Evolutionary conservation across 495 filamentous ascomycete species (phyloP).

Genomic region (Xylaria acuta): DNA sequence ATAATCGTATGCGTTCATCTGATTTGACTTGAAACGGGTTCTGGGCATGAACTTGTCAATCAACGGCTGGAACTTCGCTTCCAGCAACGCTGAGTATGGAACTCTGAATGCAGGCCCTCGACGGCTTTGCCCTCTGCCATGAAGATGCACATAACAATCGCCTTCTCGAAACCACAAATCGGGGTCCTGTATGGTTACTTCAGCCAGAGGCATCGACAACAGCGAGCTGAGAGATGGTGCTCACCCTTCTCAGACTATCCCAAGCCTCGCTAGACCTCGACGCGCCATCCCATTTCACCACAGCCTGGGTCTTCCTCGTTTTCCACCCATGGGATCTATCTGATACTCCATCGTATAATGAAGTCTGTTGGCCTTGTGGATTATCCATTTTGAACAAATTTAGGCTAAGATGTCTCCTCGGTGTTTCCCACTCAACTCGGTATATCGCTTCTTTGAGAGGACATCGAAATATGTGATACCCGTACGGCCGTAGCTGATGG

Average conservation of each 20-base stretch:
- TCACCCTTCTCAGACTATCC: slow-evolving; percentile 61
- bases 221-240: slow-evolving; percentile 27
- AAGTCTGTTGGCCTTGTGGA: slow-evolving; percentile 14
- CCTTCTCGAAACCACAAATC: slow-evolving; percentile 69
- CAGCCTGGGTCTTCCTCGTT: slow-evolving; percentile 31
- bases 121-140: slow-evolving; percentile 63
- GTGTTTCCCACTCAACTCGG: background rate
- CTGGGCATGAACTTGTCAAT: slow-evolving; percentile 55
- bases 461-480: background rate
- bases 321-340: slow-evolving; percentile 38
- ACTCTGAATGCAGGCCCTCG: slow-evolving; percentile 67
- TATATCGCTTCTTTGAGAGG: background rate
- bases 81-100: slow-evolving; percentile 54
- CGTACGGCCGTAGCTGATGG: background rate
- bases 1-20: background rate
- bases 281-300: slow-evolving; percentile 65
- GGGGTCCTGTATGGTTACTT: slow-evolving; percentile 51
- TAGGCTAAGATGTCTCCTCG: slow-evolving; percentile 4
- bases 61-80: slow-evolving; percentile 59
- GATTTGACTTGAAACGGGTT: slow-evolving; percentile 14
- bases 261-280: slow-evolving; percentile 54
- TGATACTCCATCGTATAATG: slow-evolving; percentile 36
- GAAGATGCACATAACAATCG: slow-evolving; percentile 68
- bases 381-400: slow-evolving; percentile 2
- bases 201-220: background rate